These are phyloP conservation scores for Epichloe sp. DNA, from an alignment of 2,329 filamentous ascomycete species.

Conservation along the genomic window DNA sequence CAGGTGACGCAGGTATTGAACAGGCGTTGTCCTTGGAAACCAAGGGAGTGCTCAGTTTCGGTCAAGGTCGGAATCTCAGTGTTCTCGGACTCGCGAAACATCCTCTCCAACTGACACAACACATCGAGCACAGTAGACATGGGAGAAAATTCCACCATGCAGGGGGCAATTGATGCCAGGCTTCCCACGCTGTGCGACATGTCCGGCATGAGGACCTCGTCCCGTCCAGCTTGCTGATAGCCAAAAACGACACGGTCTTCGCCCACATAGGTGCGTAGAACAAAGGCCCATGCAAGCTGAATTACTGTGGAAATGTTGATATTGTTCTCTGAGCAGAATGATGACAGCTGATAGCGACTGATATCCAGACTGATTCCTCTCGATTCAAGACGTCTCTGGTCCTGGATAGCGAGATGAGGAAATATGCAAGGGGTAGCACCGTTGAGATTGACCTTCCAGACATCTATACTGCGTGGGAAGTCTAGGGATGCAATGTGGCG, in stretches of 20 bases:
- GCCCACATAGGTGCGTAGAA: conserved; percentile 41
- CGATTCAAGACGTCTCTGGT: conserved; percentile 18
- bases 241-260: conserved; percentile 42
- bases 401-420: conserved; percentile 23
- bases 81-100: conserved; percentile 8
- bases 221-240: conserved; percentile 31
- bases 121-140: conserved; percentile 19
- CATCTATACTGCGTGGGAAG: conserved; percentile 24
- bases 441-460: conserved; percentile 30
- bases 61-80: conserved; percentile 33
- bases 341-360: conserved; percentile 25
- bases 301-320: conserved; percentile 37
- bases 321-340: conserved; percentile 26
- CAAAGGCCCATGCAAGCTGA: conserved; percentile 46
- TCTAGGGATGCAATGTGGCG: conserved; percentile 17
- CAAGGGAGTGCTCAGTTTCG: conserved; percentile 33
- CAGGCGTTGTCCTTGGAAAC: conserved; percentile 26
- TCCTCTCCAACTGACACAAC: conserved; percentile 20
- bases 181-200: conserved; percentile 31
- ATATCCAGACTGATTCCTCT: conserved; percentile 28
- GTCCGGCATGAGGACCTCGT: conserved; percentile 27
- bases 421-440: conserved; percentile 31
- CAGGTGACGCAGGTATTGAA: conserved; percentile 41
- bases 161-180: conserved; percentile 28
- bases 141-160: conserved; percentile 19